phyloP scores from a whole-genome alignment of 1,139 yeast species.

The Groenewaldozyma sp. region DNA sequence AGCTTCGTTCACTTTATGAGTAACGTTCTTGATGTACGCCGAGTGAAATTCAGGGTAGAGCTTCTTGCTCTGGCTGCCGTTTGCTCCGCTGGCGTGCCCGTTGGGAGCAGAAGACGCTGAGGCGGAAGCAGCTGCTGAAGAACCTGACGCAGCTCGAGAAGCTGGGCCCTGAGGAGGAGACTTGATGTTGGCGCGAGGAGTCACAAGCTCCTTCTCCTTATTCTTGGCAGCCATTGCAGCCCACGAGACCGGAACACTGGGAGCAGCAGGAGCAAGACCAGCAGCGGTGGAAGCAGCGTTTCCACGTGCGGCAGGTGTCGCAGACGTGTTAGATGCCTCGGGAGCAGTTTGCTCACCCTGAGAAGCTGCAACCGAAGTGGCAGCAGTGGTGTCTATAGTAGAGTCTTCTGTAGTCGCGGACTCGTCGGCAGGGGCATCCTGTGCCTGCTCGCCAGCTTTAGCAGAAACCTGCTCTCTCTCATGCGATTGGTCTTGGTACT shows the following conservation, averaged over 20 bases:
- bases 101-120: conserved; percentile 13
- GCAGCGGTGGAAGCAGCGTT: conserved; percentile 5
- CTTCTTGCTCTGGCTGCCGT: conserved; percentile 4
- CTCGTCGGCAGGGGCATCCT: conserved; percentile 7
- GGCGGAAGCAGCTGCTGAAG: conserved; percentile 6
- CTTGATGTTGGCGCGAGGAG: conserved; percentile 5
- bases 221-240: conserved; percentile 26
- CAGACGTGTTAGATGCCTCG: conserved; percentile 10
- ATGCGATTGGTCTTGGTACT: not conserved
- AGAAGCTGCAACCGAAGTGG: conserved; percentile 6
- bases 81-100: conserved; percentile 8
- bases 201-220: conserved; percentile 8
- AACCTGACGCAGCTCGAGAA: conserved; percentile 8
- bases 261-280: conserved; percentile 8
- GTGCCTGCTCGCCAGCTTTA: conserved; percentile 5
- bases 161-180: conserved; percentile 7
- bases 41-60: conserved; percentile 25
- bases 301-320: conserved; percentile 7
- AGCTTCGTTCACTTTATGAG: conserved; percentile 22
- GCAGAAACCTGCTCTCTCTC: conserved; percentile 1
- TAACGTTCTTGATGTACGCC: conserved; percentile 32
- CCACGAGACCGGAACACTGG: conserved; percentile 24
- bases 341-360: conserved; percentile 6
- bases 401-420: no score
- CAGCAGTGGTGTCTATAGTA: conserved; percentile 6